Evolutionary conservation across 1,284 basidiomycete genomes (phyloP), one percentile per base, ranked within the genome.

Genomic region (Microstroma glucosiphilum): DNA sequence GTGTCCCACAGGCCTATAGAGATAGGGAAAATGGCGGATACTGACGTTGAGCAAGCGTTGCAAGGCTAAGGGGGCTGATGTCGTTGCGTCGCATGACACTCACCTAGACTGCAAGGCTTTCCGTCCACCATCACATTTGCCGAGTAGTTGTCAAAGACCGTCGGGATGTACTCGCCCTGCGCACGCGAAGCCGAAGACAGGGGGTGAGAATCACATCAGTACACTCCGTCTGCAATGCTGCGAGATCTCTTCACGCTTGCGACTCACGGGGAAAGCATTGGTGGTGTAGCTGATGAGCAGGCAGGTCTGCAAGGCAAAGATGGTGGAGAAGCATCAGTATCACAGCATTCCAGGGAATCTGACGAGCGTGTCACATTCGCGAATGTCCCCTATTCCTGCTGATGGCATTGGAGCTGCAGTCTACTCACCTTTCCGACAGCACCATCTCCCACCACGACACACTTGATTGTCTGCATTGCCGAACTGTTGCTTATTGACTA

Each of bases 111-210:
- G 75, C 98, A 94, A 56, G 96, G 96, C 84, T 96, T 96, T 75
- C 92, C 92, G 77, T 98, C 96, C 64, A 99, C 93, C 87, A 96
- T 93, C 67, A 98, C 93, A 83, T 92, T 82, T 23, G 79, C 82
- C 13, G 90, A 91, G 80, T 94, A 96, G 83, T 96, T 94, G 83
- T 94, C 91, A 78, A 94, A 93, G 57, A 92, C 90, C 87, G 78
- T 69, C 26, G 65, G 69, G 49, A 78, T 77, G 62, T 78, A 78
- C 61, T 78, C 76, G 54, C 76, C 73, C 69, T 72, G 26, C 25
- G n/a, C n/a, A 62, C 9, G 30, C 30, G 9, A 37, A 37, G 9
- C n/a, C 12, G 19, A 19, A 30, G 43, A 25, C 19, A 62, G 40
- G 9, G 25, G 41, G 12, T 12, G 60, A 13, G 54, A 55, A 58